A percentile compares a stretch with the other conserved stretches of the same genome.
Conservation (phyloP, 73 alveolate species). For the Paramecium octaurelia region DNA sequence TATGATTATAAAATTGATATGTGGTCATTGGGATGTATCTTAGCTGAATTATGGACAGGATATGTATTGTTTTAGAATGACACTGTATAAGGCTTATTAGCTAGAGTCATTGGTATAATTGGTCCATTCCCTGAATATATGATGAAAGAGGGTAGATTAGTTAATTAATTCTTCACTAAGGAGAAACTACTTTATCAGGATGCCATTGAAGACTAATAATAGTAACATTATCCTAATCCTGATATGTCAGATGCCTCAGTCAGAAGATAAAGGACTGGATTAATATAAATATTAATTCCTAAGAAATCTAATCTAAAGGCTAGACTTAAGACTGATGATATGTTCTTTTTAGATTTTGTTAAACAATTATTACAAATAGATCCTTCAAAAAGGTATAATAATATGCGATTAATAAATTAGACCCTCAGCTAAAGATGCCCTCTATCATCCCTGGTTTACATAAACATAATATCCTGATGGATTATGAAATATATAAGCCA, state of each 20-base stretch:
- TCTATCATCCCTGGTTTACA: slow-evolving; percentile 81
- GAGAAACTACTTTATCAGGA: slow-evolving; percentile 95
- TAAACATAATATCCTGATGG: slow-evolving; percentile 67
- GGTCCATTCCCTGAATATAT: slow-evolving; percentile 99
- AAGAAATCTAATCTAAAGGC: slow-evolving; percentile 89
- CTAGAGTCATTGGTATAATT: slow-evolving; percentile 96
- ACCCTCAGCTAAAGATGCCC: slow-evolving; percentile 87
- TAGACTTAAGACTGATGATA: slow-evolving; percentile 76
- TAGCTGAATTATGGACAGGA: slow-evolving; percentile 88
- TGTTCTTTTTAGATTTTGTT: slow-evolving; percentile 75
- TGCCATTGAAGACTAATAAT: slow-evolving; percentile 75
- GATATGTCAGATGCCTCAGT: slow-evolving; percentile 66
- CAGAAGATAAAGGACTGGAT: slow-evolving; percentile 53
- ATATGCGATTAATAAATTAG: not conserved
- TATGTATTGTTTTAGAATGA: slow-evolving; percentile 96
- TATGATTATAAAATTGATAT: slow-evolving; percentile 81
- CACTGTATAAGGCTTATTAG: slow-evolving; percentile 93
- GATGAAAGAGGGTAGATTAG: slow-evolving; percentile 97
- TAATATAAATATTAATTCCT: slow-evolving; percentile 86
- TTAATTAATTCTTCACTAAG: slow-evolving; percentile 94
- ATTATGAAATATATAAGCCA: not conserved
- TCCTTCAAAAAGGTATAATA: slow-evolving; percentile 63
- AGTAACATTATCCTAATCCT: slow-evolving; percentile 60
- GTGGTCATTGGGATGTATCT: slow-evolving; percentile 79
- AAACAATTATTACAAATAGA: slow-evolving; percentile 72